Percentiles rank a stretch among this genome's conserved stretches.
Conservation (phyloP, 208 protist species). For the Histomonas meleagridis region DNA sequence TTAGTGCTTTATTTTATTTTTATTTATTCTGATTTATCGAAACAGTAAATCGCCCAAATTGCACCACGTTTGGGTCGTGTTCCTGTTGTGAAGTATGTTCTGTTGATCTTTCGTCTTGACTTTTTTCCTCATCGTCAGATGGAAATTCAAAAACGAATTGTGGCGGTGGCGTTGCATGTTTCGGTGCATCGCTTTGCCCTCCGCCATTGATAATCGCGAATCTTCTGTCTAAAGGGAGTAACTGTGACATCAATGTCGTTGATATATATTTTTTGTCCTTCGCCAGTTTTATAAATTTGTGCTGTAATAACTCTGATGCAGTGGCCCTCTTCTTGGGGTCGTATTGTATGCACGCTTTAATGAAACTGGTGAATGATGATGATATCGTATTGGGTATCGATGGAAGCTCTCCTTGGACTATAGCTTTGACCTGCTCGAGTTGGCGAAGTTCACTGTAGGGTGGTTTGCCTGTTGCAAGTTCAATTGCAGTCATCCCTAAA, state of each 20-base stretch:
- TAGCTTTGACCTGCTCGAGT: neutral
- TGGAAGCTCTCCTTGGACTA: neutral
- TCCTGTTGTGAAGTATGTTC: no score
- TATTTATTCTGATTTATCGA: no score
- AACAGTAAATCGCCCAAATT: no score
- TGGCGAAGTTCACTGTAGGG: conserved; percentile 35
- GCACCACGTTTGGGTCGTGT: no score
- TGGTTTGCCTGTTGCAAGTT: conserved; percentile 49
- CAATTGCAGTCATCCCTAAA: conserved; percentile 56
- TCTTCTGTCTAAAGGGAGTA: neutral
- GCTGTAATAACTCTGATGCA: conserved; percentile 40
- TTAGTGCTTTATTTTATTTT: no score
- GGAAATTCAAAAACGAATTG: no score
- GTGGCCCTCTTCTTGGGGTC: conserved; percentile 42
- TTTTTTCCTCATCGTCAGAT: no score
- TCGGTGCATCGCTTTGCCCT: no score
- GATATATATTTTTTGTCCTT: neutral
- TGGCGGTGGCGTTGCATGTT: no score
- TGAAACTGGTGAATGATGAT: conserved; percentile 47
- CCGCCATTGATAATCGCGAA: no score
- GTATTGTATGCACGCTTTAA: conserved; percentile 49
- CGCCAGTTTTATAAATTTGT: conserved; percentile 43
- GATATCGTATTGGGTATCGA: neutral
- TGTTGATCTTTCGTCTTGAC: no score
- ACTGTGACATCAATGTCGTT: neutral